Conservation (phyloP, 805 yeast genomes). For the Wickerhamomyces tratensis region DNA sequence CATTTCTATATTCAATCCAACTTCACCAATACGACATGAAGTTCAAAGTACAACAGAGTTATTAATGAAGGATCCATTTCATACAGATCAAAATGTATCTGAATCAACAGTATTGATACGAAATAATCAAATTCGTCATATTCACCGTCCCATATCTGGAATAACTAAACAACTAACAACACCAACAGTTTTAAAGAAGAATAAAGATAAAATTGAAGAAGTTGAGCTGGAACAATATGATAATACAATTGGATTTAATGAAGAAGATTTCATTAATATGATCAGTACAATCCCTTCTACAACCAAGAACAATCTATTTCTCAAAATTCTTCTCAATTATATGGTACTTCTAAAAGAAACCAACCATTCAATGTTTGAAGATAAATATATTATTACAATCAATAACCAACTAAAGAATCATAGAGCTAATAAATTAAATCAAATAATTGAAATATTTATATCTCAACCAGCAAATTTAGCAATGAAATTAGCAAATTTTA, state of each 20-base stretch:
- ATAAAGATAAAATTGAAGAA: neutral
- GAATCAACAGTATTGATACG: neutral
- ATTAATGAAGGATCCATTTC: neutral
- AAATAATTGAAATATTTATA: constrained; percentile 13
- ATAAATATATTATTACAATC: constrained; percentile 14
- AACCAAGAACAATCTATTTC: constrained; percentile 7
- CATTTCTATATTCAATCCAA: neutral
- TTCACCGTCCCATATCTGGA: constrained; percentile 13
- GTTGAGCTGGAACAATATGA: neutral
- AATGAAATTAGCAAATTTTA: constrained; percentile 14
- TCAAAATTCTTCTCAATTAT: constrained; percentile 9
- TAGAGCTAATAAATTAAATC: constrained; percentile 4
- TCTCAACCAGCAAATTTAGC: constrained; percentile 14
- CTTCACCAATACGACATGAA: neutral
- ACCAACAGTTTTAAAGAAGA: constrained; percentile 1
- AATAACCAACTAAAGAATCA: constrained; percentile 10
- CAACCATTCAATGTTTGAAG: constrained; percentile 5
- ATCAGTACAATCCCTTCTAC: constrained; percentile 5
- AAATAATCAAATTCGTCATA: neutral
- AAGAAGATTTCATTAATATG: constrained; percentile 1
- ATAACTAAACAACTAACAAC: constrained; percentile 4
- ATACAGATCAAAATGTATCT: neutral
- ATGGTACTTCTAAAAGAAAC: constrained; percentile 5
- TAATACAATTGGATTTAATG: neutral
- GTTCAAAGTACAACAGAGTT: neutral